Evolutionary conservation across 2,329 filamentous ascomycete genomes (phyloP).

Genomic region (Ceratocystis colombiana): DNA sequence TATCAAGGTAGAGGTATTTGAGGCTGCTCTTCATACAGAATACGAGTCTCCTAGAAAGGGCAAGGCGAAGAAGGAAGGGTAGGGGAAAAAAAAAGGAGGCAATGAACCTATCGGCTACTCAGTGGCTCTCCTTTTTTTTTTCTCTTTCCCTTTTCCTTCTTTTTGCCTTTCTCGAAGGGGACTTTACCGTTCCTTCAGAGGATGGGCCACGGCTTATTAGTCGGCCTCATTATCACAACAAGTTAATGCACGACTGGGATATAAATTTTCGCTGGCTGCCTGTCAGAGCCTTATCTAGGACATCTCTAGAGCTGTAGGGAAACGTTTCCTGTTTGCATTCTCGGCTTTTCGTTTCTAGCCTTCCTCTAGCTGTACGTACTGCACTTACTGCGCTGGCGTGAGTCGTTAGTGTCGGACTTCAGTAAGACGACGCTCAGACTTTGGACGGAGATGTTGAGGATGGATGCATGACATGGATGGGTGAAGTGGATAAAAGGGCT

Average conservation of each 20-base stretch:
- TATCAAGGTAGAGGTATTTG: neutral
- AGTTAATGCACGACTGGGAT: constrained; percentile 15
- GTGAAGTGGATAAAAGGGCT: too few relatives aligned
- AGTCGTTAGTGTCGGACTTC: too few relatives aligned
- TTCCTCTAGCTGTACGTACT: too few relatives aligned
- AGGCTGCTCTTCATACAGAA: neutral
- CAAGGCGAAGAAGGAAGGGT: neutral
- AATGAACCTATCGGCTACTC: neutral
- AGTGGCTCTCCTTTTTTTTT: neutral
- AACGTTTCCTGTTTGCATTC: neutral
- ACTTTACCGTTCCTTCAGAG: constrained; percentile 14
- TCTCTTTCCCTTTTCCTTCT: neutral
- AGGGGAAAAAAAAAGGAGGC: neutral
- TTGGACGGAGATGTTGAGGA: too few relatives aligned
- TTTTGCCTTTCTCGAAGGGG: constrained; percentile 5
- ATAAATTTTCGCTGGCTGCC: neutral
- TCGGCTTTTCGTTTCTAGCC: neutral
- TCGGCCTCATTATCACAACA: constrained; percentile 16
- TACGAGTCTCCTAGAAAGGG: neutral
- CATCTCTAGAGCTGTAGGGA: neutral
- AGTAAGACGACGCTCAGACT: too few relatives aligned
- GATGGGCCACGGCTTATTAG: constrained; percentile 17
- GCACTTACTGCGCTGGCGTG: too few relatives aligned
- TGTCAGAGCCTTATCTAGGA: neutral
- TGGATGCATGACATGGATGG: too few relatives aligned